These are phyloP conservation scores for Triticum aestivum DNA, from an alignment of 176 grass and related monocot species.

Conservation along the genomic window DNA sequence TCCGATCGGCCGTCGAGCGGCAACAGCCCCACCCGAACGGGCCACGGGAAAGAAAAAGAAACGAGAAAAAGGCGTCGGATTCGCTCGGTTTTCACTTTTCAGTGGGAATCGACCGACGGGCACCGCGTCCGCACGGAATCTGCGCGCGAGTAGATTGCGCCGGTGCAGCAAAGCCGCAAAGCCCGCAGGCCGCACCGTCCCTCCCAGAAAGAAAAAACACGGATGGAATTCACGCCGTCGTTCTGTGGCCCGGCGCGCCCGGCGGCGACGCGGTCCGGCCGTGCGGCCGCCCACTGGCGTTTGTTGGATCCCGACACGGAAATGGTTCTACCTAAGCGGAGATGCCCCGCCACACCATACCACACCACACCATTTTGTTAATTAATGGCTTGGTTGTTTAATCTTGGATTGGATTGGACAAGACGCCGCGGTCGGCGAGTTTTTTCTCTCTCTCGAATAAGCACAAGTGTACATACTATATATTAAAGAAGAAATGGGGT, in stretches of 20 bases:
- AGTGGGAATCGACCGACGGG: slow-evolving; percentile 18
- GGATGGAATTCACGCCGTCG: neutral
- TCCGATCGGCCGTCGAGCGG: slow-evolving; percentile 2
- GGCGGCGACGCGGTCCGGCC: slow-evolving; percentile 10
- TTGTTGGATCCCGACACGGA: slow-evolving; percentile 32
- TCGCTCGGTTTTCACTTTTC: neutral
- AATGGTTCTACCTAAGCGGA: neutral
- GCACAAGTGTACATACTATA: too few species aligned
- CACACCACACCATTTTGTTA: neutral
- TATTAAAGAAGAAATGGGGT: too few species aligned
- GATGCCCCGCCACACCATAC: neutral
- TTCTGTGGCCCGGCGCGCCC: slow-evolving; percentile 37
- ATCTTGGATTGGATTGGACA: neutral
- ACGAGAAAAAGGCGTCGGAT: slow-evolving; percentile 4
- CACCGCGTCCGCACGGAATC: neutral
- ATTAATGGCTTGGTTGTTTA: neutral
- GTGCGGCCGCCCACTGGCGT: slow-evolving; percentile 15
- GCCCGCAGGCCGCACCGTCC: neutral
- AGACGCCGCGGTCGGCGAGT: neutral
- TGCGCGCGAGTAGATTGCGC: neutral
- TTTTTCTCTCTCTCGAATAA: too few species aligned
- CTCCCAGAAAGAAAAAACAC: neutral
- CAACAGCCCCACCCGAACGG: neutral
- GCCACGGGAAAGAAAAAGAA: neutral
- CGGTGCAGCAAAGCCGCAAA: neutral